Evolutionary conservation across 768 basidiomycete species (phyloP), one percentile per base, ranked within the genome.

Genomic region (Rhodotorula kratochvilovae): DNA sequence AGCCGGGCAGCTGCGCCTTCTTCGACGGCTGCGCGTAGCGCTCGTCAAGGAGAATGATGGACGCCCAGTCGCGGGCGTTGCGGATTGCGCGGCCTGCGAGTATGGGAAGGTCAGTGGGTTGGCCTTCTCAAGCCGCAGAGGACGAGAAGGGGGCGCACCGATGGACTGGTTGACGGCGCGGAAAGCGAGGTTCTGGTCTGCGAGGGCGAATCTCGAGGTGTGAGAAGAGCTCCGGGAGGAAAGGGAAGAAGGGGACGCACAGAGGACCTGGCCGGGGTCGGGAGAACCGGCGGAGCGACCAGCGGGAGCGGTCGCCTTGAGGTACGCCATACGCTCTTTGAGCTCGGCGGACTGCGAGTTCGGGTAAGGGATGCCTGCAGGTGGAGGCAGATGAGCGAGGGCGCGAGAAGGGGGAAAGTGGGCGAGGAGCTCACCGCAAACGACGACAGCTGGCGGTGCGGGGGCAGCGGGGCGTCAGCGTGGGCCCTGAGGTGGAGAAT

Each of bases 111-210:
- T 50, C 51, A 46, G 61, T 13, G 42, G 6, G 5, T 15, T 33
- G 19, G 21, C 53, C 29, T 16, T 62, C 35, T 45, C 16, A 50
- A 46, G 19, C 17, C 29, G 6, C 15, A 5, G 36, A 23, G 46
- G 1, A 13, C 7, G 51, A 55, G 29, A 21, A 17, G 4, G 16
- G 27, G 5, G 80, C 88, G 66, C 60, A 91, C 94, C 95, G 71
- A 99, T 96, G 66, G 90, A 92, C 79, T 99, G 95, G 80, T 99
- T 99, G 63, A 99, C 93, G 0, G 93, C 90, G 73, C 81, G 76
- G 33, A 72, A 76, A 27, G 75, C 75, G 31, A 76, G 73, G 66
- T 73, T 77, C 19, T 76, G 76, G 43, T 78, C 78, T 78, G 88
- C 89, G 89, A 4, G 25, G 17, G 55, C 13, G 21, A 36, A 33